Evolutionary conservation across 192 early-diverging fungal genomes (phyloP), one percentile per base, ranked within the genome.

Genomic region (Chytriomyces confervae): DNA sequence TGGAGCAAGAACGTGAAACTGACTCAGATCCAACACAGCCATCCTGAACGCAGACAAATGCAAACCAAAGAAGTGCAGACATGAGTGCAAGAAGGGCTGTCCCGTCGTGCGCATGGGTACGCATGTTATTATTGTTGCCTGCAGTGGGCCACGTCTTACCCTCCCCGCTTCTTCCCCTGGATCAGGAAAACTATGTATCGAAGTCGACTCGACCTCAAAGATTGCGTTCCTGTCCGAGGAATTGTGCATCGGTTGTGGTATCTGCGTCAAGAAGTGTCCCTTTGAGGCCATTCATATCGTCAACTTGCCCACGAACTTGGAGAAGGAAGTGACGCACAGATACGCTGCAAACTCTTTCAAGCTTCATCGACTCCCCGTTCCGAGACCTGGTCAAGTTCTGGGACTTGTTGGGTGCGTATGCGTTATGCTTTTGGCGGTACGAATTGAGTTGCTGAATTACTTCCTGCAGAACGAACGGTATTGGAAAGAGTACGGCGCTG

Each of bases 291-390:
- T 98, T 78, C 88, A 89, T 74, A 96, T 98, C 77, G 93, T 98
- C 88, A 98, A 98, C 85, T 83, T 98, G 85, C 97, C 97, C 50
- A 95, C 96, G 53, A 97, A 96, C 83, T 87, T 98, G 69, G 93
- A 95, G 75, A 93, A 90, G 80, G 91, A 97, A 80, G 96, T 95
- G 43, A 98, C 95, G 60, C 97, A 98, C 80, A 93, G 97, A 79
- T 98, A 96, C 83, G 92, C 93, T 45, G 93, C 96, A 72, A 98
- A 98, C 85, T 91, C 97, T 27, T 98, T 98, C 91, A 98, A 98
- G 91, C 90, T 98, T 49, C 97, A 98, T 86, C 88, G 95, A 78
- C 87, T 98, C 62, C 97, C 97, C 43, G 91, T 94, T 61, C 97
- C 97, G 66, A 87, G 97, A 71, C 95, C 97, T 68, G 97, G 97